Percentiles rank a stretch among this genome's conserved stretches.
These are phyloP conservation scores for Aspergillus tanneri DNA, from an alignment of 2,329 filamentous ascomycete species.

Conservation along the genomic window DNA sequence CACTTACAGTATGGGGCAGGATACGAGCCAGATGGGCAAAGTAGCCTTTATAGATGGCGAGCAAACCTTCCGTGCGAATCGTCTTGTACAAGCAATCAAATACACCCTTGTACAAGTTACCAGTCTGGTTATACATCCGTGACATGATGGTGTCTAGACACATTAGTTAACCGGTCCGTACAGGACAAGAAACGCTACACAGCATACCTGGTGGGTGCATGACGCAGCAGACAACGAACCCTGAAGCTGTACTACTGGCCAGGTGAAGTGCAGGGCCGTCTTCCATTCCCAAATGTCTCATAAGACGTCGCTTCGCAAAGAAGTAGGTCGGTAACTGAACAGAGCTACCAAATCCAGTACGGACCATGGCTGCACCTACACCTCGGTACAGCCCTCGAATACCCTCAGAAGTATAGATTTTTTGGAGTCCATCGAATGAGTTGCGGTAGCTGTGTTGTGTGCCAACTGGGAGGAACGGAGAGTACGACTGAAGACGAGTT, in stretches of 20 bases:
- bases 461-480: slow-evolving; percentile 86
- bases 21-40: slow-evolving; percentile 92
- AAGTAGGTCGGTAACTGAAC: slow-evolving; percentile 98
- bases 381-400: slow-evolving; percentile 82
- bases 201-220: slow-evolving; percentile 90
- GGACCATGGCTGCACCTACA: slow-evolving; percentile 88
- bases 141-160: slow-evolving; percentile 89
- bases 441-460: slow-evolving; percentile 94
- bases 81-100: slow-evolving; percentile 92
- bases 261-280: slow-evolving; percentile 89
- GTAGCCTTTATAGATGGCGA: slow-evolving; percentile 98
- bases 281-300: slow-evolving; percentile 80
- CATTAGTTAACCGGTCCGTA: slow-evolving; percentile 8
- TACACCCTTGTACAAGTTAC: slow-evolving; percentile 90
- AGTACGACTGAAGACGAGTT: slow-evolving; percentile 91
- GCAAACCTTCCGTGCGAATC: slow-evolving; percentile 80
- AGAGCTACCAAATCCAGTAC: slow-evolving; percentile 91
- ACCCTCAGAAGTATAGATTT: slow-evolving; percentile 78
- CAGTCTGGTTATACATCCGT: slow-evolving; percentile 97
- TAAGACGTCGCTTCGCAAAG: slow-evolving; percentile 85
- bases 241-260: slow-evolving; percentile 81
- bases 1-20: slow-evolving; percentile 76
- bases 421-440: slow-evolving; percentile 74
- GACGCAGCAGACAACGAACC: slow-evolving; percentile 93
- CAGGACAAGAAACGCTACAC: not conserved